Evolutionary conservation across 805 yeast genomes (phyloP).

Genomic region (Saccharomycopsis lassenensis): DNA sequence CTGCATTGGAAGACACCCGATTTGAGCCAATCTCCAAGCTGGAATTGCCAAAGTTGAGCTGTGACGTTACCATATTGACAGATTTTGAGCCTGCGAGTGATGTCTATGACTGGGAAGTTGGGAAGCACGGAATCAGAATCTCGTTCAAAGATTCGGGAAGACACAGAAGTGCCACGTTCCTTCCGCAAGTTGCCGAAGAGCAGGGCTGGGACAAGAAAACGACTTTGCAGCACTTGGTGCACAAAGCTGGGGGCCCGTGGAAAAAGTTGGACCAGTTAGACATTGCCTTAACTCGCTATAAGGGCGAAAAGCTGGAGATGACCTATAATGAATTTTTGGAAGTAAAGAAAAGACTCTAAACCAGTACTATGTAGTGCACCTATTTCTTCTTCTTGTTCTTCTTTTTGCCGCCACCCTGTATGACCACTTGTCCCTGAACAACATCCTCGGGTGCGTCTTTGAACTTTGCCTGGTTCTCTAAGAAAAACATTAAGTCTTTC

Average conservation of each 20-base stretch:
- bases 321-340: constrained; percentile 14
- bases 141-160: constrained; percentile 32
- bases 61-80: constrained; percentile 50
- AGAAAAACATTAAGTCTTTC: constrained; percentile 68
- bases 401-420: constrained; percentile 21
- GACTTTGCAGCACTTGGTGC: constrained; percentile 59
- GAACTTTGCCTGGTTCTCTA: constrained; percentile 64
- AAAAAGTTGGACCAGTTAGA: constrained; percentile 4
- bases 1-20: constrained; percentile 72
- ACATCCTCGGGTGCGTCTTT: constrained; percentile 63
- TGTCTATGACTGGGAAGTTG: constrained; percentile 68
- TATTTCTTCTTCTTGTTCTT: constrained; percentile 16
- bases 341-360: no score
- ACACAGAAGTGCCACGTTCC: constrained; percentile 60
- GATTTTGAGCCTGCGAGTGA: constrained; percentile 43
- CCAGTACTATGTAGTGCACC: not conserved
- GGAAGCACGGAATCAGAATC: constrained; percentile 70
- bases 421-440: constrained; percentile 54
- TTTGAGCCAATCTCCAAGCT: constrained; percentile 48
- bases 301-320: constrained; percentile 17
- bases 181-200: constrained; percentile 85
- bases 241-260: constrained; percentile 50
- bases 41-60: constrained; percentile 44
- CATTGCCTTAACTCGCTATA: constrained; percentile 16
- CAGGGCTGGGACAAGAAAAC: constrained; percentile 71